Evolutionary conservation across 345 rosid species (phyloP), one percentile per base, ranked within the genome.

Genomic region (Aegle marmelos): DNA sequence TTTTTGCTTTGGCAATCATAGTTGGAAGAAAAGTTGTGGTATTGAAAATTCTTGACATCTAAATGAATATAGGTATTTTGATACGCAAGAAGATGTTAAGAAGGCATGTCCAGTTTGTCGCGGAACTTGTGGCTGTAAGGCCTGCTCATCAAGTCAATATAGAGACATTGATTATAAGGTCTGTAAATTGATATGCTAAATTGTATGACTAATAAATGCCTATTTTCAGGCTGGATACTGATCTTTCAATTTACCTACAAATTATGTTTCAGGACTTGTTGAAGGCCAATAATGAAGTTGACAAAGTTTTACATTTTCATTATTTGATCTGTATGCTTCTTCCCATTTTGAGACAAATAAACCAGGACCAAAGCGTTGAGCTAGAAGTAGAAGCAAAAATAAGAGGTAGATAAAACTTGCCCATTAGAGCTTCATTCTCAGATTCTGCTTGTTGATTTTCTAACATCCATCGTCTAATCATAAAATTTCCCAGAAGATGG

Each of bases 261-360:
- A 70, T n/a, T 45, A 79, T 83, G 77, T 83, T 86, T 68, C 91
- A 95, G 99, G 91, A 80, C 67, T 84, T 78, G 78, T 82, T 84
- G 76, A 84, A 87, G 79, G 89, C 62, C 63, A 88, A 88, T 71
- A 89, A 77, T 79, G 89, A 87, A 78, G 91, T 91, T 71, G 88
- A 88, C 78, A 87, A 88, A 82, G 92, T 94, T 79, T 76, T 92
- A 71, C 84, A 87, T 85, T 87, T 91, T 79, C 99, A 92, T 85
- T 90, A 94, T 79, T 85, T 93, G 83, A 89, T 90, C 80, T 96
- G 97, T 82, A 82, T 90, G 92, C 95, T 96, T 83, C 99, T 96
- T 87, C 98, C 99, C 76, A 85, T 91, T 45, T 73, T 96, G 73
- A 94, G 88, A 76, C 86, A 87, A 87, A 87, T 96, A 81, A 91